Conservation (phyloP, 768 basidiomycete species). For the Collybiopsis luxurians region DNA sequence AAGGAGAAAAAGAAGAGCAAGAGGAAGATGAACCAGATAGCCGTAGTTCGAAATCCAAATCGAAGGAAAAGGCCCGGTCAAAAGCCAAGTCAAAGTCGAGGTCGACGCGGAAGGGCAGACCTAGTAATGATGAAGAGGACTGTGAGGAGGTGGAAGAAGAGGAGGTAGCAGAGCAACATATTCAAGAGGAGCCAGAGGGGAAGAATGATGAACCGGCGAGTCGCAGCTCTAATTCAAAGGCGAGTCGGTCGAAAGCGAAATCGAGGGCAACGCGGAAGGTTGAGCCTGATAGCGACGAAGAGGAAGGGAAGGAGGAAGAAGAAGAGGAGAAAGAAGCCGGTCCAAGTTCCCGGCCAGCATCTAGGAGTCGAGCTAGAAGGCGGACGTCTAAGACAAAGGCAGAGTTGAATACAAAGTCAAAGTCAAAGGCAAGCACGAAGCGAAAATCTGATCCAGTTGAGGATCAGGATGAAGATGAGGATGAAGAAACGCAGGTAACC, state of each 20-base stretch:
- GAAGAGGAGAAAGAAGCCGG: background rate
- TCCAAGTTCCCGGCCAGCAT: background rate
- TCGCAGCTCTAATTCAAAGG: background rate
- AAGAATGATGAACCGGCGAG: no score
- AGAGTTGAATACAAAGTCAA: background rate
- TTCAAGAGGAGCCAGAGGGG: no score
- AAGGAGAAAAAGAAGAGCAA: background rate
- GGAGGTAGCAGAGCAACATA: background rate
- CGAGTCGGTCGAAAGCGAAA: background rate
- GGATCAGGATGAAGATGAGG: background rate
- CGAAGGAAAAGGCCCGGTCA: background rate
- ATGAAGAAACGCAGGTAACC: no score
- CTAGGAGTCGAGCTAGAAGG: background rate
- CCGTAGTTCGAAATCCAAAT: background rate
- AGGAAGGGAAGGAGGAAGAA: background rate
- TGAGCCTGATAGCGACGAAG: background rate
- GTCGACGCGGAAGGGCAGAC: background rate
- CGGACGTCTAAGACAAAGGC: background rate
- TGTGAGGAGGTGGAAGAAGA: background rate
- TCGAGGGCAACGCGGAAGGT: background rate
- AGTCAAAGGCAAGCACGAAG: background rate
- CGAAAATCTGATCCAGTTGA: background rate
- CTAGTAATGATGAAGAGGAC: background rate
- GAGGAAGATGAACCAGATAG: background rate
- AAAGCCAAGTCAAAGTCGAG: background rate